phyloP scores from a whole-genome alignment of 495 filamentous ascomycete species.

The Diplogelasinospora grovesii region DNA sequence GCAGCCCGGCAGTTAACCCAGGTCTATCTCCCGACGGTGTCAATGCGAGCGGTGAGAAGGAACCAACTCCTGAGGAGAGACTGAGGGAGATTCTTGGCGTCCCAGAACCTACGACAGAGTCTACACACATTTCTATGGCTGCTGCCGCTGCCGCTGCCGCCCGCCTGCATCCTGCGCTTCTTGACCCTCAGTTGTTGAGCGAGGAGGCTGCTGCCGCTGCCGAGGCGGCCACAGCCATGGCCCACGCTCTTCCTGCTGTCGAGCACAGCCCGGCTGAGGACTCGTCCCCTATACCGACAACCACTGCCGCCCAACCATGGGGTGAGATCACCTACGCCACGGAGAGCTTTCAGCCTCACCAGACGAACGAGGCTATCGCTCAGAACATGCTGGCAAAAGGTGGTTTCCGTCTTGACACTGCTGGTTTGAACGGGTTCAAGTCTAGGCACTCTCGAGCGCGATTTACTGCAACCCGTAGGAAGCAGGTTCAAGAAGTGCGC shows the following conservation, averaged over 20 bases:
- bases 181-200: constrained; percentile 43
- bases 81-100: constrained; percentile 28
- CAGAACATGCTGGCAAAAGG: constrained; percentile 26
- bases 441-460: constrained; percentile 49
- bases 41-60: too few relatives aligned
- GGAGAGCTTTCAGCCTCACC: constrained; percentile 21
- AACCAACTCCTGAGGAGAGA: constrained; percentile 31
- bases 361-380: constrained; percentile 7
- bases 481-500: constrained; percentile 74
- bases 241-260: constrained; percentile 11
- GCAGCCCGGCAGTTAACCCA: too few relatives aligned
- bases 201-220: constrained; percentile 28
- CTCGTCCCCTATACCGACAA: constrained; percentile 4
- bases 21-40: too few relatives aligned
- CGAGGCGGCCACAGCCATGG: constrained; percentile 19
- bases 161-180: constrained; percentile 37
- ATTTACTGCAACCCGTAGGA: constrained; percentile 61
- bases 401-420: constrained; percentile 37
- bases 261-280: constrained; percentile 13
- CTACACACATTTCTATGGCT: constrained; percentile 35
- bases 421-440: constrained; percentile 24
- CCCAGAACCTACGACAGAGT: constrained; percentile 21
- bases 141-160: constrained; percentile 45
- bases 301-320: constrained; percentile 32
- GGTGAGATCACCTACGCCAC: constrained; percentile 37